Conservation (phyloP, 2,329 filamentous ascomycete species). For the Pseudogymnoascus sp. region DNA sequence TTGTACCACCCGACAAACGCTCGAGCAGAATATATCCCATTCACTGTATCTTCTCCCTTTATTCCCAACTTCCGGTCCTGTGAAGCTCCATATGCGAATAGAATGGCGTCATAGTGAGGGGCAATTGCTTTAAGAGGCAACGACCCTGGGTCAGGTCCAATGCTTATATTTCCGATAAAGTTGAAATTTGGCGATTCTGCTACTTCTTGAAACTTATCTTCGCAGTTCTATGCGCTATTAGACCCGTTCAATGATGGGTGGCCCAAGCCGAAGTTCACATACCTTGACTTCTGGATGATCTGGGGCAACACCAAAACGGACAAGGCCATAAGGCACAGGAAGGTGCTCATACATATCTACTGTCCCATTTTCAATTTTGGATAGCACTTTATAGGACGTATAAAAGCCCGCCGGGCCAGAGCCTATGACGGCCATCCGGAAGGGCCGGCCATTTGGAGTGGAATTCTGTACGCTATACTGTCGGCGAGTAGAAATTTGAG, state of each 20-base stretch:
- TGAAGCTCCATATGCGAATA: slow-evolving; percentile 88
- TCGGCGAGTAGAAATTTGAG: slow-evolving; percentile 11
- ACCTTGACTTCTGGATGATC: slow-evolving; percentile 99
- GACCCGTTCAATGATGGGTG: slow-evolving; percentile 1
- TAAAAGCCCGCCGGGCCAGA: slow-evolving; percentile 97
- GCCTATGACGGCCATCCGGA: slow-evolving; percentile 80
- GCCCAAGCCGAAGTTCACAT: slow-evolving; percentile 8
- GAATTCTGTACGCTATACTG: slow-evolving; percentile 20
- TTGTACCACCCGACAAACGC: slow-evolving; percentile 99
- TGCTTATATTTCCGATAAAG: slow-evolving; percentile 81
- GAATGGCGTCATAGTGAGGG: slow-evolving; percentile 80
- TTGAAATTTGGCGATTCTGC: slow-evolving; percentile 74
- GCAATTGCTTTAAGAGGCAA: slow-evolving; percentile 62
- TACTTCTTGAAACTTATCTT: slow-evolving; percentile 87
- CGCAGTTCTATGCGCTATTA: slow-evolving; percentile 62
- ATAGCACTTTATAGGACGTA: slow-evolving; percentile 76
- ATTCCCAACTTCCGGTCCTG: slow-evolving; percentile 72
- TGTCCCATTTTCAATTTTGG: slow-evolving; percentile 58
- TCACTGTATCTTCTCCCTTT: slow-evolving; percentile 64
- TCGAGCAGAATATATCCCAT: slow-evolving; percentile 76
- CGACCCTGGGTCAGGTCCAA: slow-evolving; percentile 49
- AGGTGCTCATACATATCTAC: slow-evolving; percentile 96
- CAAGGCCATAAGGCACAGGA: slow-evolving; percentile 86
- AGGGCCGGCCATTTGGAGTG: slow-evolving; percentile 36
- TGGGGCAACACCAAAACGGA: slow-evolving; percentile 91